Conservation (phyloP, 1,284 basidiomycete species). For the Paramarasmius palmivorus region DNA sequence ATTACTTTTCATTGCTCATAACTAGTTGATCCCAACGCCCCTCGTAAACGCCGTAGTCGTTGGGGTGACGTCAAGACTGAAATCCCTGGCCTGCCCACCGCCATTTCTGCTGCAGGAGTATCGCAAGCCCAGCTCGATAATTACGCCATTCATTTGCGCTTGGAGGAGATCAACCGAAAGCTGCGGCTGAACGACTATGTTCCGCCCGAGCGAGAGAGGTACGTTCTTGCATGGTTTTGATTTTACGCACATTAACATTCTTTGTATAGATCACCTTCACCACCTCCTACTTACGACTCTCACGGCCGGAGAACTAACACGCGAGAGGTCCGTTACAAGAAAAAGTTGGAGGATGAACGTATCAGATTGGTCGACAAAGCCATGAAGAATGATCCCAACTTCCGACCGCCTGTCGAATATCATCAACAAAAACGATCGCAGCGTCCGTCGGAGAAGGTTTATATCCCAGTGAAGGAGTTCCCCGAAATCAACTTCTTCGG, state of each 20-base stretch:
- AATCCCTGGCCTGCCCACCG: constrained; percentile 88
- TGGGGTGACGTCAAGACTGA: constrained; percentile 93
- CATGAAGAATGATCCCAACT: constrained; percentile 97
- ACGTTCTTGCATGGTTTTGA: constrained; percentile 19
- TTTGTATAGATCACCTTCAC: constrained; percentile 80
- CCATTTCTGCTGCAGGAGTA: constrained; percentile 88
- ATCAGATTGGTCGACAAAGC: constrained; percentile 92
- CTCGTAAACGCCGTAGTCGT: constrained; percentile 90
- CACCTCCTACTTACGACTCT: constrained; percentile 95
- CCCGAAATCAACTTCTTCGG: constrained; percentile 99
- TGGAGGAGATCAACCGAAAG: constrained; percentile 98
- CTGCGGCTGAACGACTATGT: constrained; percentile 92
- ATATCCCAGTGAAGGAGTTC: constrained; percentile 99
- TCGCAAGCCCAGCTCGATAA: constrained; percentile 93
- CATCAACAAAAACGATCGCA: constrained; percentile 92
- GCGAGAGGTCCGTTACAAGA: constrained; percentile 95
- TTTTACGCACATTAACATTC: constrained; percentile 25
- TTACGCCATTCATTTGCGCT: constrained; percentile 90
- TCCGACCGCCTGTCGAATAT: constrained; percentile 94
- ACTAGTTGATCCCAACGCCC: constrained; percentile 74
- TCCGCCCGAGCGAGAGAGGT: constrained; percentile 94
- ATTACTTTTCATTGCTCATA: constrained; percentile 37
- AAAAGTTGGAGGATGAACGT: constrained; percentile 97
- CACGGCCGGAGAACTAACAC: constrained; percentile 98
- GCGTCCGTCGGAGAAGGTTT: constrained; percentile 95